Conservation (phyloP, 495 filamentous ascomycete species). For the Penicillium roqueforti region DNA sequence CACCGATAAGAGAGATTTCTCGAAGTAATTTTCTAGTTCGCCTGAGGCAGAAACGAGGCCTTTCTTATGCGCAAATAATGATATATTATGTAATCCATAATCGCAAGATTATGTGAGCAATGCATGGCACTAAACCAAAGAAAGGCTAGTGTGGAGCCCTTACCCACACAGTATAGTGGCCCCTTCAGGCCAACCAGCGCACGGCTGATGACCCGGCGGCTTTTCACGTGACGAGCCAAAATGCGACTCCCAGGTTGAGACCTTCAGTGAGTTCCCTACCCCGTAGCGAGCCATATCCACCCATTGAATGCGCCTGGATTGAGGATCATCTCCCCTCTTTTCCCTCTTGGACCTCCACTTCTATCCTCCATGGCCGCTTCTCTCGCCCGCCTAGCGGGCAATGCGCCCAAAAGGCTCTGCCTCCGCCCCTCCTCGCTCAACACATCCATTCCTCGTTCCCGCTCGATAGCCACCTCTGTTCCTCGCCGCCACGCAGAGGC, state of each 20-base stretch:
- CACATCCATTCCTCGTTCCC: conserved; percentile 41
- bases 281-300: conserved; percentile 33
- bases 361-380: conserved; percentile 58
- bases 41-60: conserved; percentile 24
- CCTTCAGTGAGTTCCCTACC: conserved; percentile 31
- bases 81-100: not conserved
- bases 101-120: not conserved
- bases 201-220: conserved; percentile 41
- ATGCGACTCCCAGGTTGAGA: conserved; percentile 38
- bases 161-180: conserved; percentile 19
- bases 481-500: conserved; percentile 58
- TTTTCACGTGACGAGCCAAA: conserved; percentile 42
- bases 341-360: conserved; percentile 23
- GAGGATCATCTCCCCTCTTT: conserved; percentile 35
- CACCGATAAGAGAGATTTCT: conserved; percentile 38
- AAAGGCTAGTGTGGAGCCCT: not conserved
- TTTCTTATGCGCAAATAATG: conserved; percentile 16
- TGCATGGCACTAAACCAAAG: conserved; percentile 1
- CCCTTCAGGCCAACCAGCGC: conserved; percentile 34
- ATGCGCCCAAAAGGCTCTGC: conserved; percentile 62
- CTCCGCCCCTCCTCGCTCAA: conserved; percentile 47
- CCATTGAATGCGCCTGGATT: conserved; percentile 44
- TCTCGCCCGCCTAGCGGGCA: conserved; percentile 59
- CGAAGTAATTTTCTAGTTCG: conserved; percentile 30
- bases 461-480: conserved; percentile 65